Evolutionary conservation across 2,329 filamentous ascomycete genomes (phyloP).

Genomic region (Helotiales sp.): DNA sequence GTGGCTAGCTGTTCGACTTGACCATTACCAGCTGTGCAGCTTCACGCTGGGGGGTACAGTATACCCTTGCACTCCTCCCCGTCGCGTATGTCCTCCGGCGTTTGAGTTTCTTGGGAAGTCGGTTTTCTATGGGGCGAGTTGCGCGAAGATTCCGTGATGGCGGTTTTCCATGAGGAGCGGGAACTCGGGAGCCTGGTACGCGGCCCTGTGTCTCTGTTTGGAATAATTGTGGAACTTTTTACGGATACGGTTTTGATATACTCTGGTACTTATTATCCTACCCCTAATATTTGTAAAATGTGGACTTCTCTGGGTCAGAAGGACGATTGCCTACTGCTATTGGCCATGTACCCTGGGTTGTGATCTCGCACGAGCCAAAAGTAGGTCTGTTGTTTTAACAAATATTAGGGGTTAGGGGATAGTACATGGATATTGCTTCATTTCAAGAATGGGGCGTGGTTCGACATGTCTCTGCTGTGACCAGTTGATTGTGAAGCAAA

Average conservation of each 20-base stretch:
- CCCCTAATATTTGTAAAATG: no score
- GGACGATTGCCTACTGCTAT: no score
- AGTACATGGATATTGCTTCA: not conserved
- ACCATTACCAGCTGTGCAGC: not conserved
- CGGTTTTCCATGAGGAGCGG: not conserved
- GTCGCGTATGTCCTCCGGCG: not conserved
- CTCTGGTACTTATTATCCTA: no score
- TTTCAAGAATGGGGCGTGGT: not conserved
- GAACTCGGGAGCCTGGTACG: not conserved
- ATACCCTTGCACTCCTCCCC: not conserved
- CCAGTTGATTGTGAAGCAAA: no score
- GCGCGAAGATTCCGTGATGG: not conserved
- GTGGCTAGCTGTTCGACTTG: not conserved
- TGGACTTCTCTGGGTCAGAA: no score
- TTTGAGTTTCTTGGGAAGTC: not conserved
- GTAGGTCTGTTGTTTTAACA: no score
- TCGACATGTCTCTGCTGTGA: not conserved
- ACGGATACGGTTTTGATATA: no score
- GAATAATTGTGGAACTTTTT: not conserved
- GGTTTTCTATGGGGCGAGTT: not conserved
- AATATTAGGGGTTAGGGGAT: no score
- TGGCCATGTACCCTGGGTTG: no score
- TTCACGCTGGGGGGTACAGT: not conserved
- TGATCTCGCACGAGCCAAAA: no score
- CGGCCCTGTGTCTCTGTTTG: not conserved